Conservation (phyloP, 371 early-diverging fungal genomes). For the Haplosporangium sp. region DNA sequence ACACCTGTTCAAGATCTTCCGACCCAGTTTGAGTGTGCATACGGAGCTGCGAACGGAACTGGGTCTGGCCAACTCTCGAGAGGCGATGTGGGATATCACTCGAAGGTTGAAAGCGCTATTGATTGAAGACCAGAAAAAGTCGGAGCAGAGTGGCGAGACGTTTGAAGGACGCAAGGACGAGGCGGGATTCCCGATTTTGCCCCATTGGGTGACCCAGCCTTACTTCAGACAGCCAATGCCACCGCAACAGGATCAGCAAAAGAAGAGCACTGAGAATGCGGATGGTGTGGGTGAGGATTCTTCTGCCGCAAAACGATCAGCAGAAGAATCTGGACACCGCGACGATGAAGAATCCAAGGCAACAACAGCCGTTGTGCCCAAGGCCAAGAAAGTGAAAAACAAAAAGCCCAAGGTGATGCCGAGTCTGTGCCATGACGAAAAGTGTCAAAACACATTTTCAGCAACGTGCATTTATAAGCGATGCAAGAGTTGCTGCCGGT, state of each 20-base stretch:
- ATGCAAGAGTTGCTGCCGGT: slow-evolving; percentile 46
- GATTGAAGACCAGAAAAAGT: slow-evolving; percentile 56
- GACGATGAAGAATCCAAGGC: slow-evolving; percentile 24
- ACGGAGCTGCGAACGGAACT: slow-evolving; percentile 83
- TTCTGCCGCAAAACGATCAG: slow-evolving; percentile 24
- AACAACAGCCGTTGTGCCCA: neutral
- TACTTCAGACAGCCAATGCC: slow-evolving; percentile 74
- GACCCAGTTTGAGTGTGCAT: slow-evolving; percentile 78
- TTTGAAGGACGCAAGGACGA: slow-evolving; percentile 62
- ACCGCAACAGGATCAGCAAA: slow-evolving; percentile 36
- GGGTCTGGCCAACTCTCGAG: slow-evolving; percentile 70
- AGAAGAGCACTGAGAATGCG: slow-evolving; percentile 9
- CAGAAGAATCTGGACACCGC: slow-evolving; percentile 30
- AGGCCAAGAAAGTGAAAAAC: slow-evolving; percentile 14
- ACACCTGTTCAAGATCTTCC: slow-evolving; percentile 94
- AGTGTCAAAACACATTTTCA: slow-evolving; percentile 41
- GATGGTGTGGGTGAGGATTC: slow-evolving; percentile 1
- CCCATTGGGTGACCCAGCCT: slow-evolving; percentile 82
- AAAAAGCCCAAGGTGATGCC: slow-evolving; percentile 41
- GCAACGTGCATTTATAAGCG: slow-evolving; percentile 35
- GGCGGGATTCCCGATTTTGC: slow-evolving; percentile 73
- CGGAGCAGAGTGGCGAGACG: slow-evolving; percentile 26
- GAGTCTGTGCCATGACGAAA: slow-evolving; percentile 21
- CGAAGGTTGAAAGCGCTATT: slow-evolving; percentile 71
- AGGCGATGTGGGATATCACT: slow-evolving; percentile 72